Base-by-base conservation (phyloP, 2,329 filamentous ascomycete species). In the Diplocarpon mali region DNA sequence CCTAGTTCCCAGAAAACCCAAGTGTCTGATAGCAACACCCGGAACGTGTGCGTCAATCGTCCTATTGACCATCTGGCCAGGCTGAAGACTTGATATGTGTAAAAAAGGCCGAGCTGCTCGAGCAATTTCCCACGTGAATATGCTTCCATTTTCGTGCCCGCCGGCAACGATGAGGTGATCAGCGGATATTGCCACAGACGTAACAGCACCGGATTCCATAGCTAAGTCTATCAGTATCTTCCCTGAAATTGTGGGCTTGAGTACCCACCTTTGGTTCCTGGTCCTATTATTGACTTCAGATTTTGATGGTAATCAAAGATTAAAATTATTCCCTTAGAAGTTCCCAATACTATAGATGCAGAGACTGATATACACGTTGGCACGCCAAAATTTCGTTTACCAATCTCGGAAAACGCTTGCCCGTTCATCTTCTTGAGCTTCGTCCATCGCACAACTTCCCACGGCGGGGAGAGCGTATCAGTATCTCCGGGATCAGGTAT, bases 281-380 rank as follows among this genome's bases (percentile, higher is more conserved):
- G 84, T 2, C 92, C 92, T 52, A 98, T 87, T 46, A 96, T 94
- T 57, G 85, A 82, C 65, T 94, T 95, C 46, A 96, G 69, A 55
- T 85, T 92, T 65, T 98, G 92, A 62, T 93, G 87, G 64, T 95
- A 96, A 68, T 98, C 93, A 67, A 98, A 98, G 48, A 96, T 80
- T 60, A 98, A 70, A 46, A 96, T 84, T 63, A 95, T 81, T 43
- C 93, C 92, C 64, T 95, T 96, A 3, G 87, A 85, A 0, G 93
- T 98, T 20, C 92, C 92, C 42, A 98, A 67, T 12, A 89, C 85
- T 56, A 98, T 93, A 8, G 81, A 80, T 2, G 89, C 85, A 51
- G 90, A 89, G 38, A 95, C 83, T 34, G 83, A 81, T 57, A 96
- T 73, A 66, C 88, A 95, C 0, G 90, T 95, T 17, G 90, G 88